Evolutionary conservation across 2,329 filamentous ascomycete genomes (phyloP).

Genomic region (Verticillium alfalfae): DNA sequence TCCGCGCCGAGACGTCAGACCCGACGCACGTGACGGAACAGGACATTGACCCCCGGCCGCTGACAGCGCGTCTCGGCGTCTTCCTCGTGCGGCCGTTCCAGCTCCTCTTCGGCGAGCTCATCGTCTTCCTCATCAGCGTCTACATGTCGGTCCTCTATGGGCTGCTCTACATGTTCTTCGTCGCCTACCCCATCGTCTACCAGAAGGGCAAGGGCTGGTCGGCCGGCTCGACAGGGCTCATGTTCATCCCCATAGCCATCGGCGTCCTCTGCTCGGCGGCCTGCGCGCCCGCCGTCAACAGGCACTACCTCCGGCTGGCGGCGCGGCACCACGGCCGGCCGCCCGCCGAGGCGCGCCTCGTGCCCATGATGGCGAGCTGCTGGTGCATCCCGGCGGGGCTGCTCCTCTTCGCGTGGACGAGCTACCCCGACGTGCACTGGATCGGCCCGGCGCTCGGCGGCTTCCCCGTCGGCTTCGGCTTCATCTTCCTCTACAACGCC

Average conservation of each 20-base stretch:
- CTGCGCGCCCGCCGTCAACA: slow-evolving; percentile 71
- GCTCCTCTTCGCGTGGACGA: slow-evolving; percentile 57
- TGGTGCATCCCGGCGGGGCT: slow-evolving; percentile 62
- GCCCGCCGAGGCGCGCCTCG: slow-evolving; percentile 70
- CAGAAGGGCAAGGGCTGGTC: slow-evolving; percentile 74
- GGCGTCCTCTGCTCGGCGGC: slow-evolving; percentile 64
- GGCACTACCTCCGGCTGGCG: slow-evolving; percentile 66
- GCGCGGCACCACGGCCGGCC: slow-evolving; percentile 63
- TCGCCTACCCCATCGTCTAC: slow-evolving; percentile 67
- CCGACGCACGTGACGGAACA: slow-evolving; percentile 69
- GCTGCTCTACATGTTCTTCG: slow-evolving; percentile 72
- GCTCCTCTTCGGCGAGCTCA: slow-evolving; percentile 76
- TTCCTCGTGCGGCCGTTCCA: slow-evolving; percentile 82
- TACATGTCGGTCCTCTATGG: slow-evolving; percentile 84
- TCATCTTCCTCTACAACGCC: slow-evolving; percentile 79
- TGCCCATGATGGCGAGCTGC: slow-evolving; percentile 76
- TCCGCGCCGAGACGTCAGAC: slow-evolving; percentile 65
- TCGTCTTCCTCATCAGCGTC: slow-evolving; percentile 75
- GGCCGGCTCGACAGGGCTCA: slow-evolving; percentile 69
- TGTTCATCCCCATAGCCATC: slow-evolving; percentile 80
- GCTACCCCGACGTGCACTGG: slow-evolving; percentile 62
- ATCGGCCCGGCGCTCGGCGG: slow-evolving; percentile 67
- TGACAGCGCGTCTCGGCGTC: slow-evolving; percentile 63
- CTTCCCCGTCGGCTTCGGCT: slow-evolving; percentile 69
- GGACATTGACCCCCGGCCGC: slow-evolving; percentile 68